Percentiles rank a stretch among this genome's conserved stretches.
Evolutionary conservation across 305 asterid genomes (phyloP).

Genomic region (Stenogyne calaminthoides): DNA sequence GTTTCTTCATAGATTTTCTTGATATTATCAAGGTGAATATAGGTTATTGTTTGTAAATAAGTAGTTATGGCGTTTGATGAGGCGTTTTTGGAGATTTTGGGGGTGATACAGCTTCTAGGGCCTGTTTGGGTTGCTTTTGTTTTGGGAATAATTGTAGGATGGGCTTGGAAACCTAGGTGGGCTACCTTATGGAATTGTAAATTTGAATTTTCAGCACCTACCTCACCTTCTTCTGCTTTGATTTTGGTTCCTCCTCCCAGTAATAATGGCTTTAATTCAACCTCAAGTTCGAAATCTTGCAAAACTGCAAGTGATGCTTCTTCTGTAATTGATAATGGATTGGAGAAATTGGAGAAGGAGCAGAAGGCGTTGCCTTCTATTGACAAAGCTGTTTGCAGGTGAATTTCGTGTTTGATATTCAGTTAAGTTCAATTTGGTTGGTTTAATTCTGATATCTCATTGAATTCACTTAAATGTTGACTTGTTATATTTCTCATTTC

Average conservation of each 20-base stretch:
- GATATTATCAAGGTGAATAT: conserved; percentile 14
- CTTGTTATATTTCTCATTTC: not conserved
- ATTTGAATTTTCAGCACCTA: conserved; percentile 58
- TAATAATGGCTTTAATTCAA: conserved; percentile 33
- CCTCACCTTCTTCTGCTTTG: conserved; percentile 63
- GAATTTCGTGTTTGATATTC: conserved; percentile 1
- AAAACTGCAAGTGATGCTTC: conserved; percentile 29
- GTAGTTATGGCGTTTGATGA: conserved; percentile 47
- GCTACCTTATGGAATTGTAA: conserved; percentile 53
- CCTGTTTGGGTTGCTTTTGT: conserved; percentile 78
- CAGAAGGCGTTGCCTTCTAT: conserved; percentile 16
- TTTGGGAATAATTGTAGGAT: conserved; percentile 66
- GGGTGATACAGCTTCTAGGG: conserved; percentile 59
- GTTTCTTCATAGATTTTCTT: conserved; percentile 18
- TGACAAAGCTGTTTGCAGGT: conserved; percentile 49
- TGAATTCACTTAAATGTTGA: not conserved
- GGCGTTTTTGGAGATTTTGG: conserved; percentile 59
- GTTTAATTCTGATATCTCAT: conserved; percentile 11
- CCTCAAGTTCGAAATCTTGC: conserved; percentile 27
- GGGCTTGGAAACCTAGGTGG: conserved; percentile 96
- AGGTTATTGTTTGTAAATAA: conserved; percentile 6
- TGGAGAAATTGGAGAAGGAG: conserved; percentile 44
- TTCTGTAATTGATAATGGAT: conserved; percentile 28
- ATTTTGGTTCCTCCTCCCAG: conserved; percentile 32
- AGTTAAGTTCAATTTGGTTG: not conserved